phyloP scores from a whole-genome alignment of 176 grass and related monocot genomes.

The Typha latifolia region DNA sequence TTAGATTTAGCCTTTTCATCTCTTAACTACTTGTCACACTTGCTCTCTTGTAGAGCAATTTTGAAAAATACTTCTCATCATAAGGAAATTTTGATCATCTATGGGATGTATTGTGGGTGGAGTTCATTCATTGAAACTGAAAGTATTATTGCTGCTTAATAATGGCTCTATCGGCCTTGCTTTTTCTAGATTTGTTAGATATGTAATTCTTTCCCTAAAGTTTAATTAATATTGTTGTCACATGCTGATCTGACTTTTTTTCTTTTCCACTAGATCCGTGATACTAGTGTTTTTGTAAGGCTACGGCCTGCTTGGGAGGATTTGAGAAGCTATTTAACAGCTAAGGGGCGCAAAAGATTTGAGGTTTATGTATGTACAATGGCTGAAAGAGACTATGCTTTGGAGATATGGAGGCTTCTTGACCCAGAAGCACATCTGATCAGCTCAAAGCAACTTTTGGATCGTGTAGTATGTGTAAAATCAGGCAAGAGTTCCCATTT shows the following conservation, averaged over 20 bases:
- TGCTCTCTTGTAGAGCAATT: too few species aligned
- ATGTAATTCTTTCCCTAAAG: background rate
- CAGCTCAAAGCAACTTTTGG: conserved; percentile 47
- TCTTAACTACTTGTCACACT: too few species aligned
- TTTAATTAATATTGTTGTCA: conserved; percentile 4
- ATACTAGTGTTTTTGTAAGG: conserved; percentile 98
- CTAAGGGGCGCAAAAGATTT: conserved; percentile 88
- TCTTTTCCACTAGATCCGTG: conserved; percentile 43
- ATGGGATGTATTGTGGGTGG: too few species aligned
- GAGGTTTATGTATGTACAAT: conserved; percentile 98
- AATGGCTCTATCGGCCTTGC: too few species aligned
- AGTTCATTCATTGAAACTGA: too few species aligned
- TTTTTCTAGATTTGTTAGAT: background rate
- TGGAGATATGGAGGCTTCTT: conserved; percentile 99
- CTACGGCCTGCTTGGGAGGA: conserved; percentile 97
- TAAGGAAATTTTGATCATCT: too few species aligned
- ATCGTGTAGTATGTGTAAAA: conserved; percentile 81
- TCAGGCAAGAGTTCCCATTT: conserved; percentile 40
- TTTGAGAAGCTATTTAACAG: conserved; percentile 93
- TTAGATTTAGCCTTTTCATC: background rate
- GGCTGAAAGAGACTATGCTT: conserved; percentile 93
- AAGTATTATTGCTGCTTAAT: too few species aligned
- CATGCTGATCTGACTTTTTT: conserved; percentile 15
- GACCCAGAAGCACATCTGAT: conserved; percentile 82
- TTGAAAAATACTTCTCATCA: too few species aligned